Evolutionary conservation across 495 filamentous ascomycete species (phyloP), one percentile per base, ranked within the genome.

Genomic region (Penicillium manginii): DNA sequence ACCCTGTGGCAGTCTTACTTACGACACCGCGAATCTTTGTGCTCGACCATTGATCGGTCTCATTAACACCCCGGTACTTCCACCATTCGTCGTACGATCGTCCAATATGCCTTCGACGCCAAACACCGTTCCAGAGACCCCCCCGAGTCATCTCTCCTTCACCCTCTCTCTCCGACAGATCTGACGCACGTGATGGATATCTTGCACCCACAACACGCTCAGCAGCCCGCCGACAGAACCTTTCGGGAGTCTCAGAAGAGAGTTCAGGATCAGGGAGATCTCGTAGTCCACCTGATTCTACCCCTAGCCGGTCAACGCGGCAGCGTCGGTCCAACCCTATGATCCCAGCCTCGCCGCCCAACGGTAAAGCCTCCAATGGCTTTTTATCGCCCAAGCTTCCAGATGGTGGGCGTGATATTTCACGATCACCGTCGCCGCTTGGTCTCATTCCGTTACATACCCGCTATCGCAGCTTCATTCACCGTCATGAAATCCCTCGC

Each of bases 371-470:
- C 4, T 69, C 74, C 11, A 90, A 93, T 67, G 90, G 88, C 29
- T 84, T 91, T 62, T 80, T 96, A n/a, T 87, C 87, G 11, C 88
- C 88, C 23, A 80, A 81, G 6, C 68, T 78, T 12, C 76, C 80
- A 9, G 86, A 88, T 70, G 84, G 79, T 66, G 55, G 66, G 87
- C 84, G 88, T 35, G 87, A 90, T 64, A 77, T 97, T 64, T 96
- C 91, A 54, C 84, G 94, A 58, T 93, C 89, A 54, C 94, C 94
- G 2, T 92, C 88, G 55, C 94, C 94, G 4, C 81, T 98, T 14
- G 94, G 96, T 18, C 83, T 99, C 6, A 99, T 99, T 58, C 94
- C 94, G 21, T 92, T 98, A 63, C 94, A 99, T 69, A 79, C 79
- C 26, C 63, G 76, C 58, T 75, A 82, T 68, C 71, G 81, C 61